A percentile compares a stretch with the other conserved stretches of the same genome.
phyloP scores from a whole-genome alignment of 495 filamentous ascomycete species.

The Symbiotaphrina buchneri region DNA sequence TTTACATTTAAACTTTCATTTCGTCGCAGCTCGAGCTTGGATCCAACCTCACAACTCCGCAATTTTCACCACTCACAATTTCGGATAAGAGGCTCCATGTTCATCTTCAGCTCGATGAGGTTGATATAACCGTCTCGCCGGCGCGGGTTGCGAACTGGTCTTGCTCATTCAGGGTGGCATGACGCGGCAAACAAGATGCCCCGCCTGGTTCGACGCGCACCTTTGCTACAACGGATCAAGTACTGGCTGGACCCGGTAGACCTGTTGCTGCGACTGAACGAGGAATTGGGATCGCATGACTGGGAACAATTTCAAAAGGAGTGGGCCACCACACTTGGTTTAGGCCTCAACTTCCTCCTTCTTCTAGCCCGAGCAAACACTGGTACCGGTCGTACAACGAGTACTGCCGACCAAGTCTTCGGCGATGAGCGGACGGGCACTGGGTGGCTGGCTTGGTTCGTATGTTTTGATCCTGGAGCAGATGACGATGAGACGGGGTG shows the following conservation, averaged over 20 bases:
- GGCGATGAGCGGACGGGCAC: slow-evolving; percentile 25
- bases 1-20: no score
- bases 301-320: slow-evolving; percentile 62
- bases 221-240: slow-evolving; percentile 54
- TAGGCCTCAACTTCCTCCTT: slow-evolving; percentile 56
- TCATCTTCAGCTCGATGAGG: no score
- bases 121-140: no score
- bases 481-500: neutral
- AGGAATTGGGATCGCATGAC: slow-evolving; percentile 69
- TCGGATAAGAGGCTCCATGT: no score
- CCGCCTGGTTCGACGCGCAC: slow-evolving; percentile 57
- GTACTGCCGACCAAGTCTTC: slow-evolving; percentile 60
- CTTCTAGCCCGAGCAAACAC: slow-evolving; percentile 64
- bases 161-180: no score
- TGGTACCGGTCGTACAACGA: slow-evolving; percentile 14
- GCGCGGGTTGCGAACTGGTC: no score
- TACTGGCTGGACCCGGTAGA: slow-evolving; percentile 70
- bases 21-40: no score
- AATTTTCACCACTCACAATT: no score
- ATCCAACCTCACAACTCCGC: no score
- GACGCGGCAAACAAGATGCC: slow-evolving; percentile 31
- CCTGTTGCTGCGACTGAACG: slow-evolving; percentile 69
- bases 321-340: slow-evolving; percentile 50
- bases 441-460: slow-evolving; percentile 55
- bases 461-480: slow-evolving; percentile 24